These are phyloP conservation scores for Trichophyton benhamiae DNA, from an alignment of 2,329 filamentous ascomycete species.

Conservation along the genomic window DNA sequence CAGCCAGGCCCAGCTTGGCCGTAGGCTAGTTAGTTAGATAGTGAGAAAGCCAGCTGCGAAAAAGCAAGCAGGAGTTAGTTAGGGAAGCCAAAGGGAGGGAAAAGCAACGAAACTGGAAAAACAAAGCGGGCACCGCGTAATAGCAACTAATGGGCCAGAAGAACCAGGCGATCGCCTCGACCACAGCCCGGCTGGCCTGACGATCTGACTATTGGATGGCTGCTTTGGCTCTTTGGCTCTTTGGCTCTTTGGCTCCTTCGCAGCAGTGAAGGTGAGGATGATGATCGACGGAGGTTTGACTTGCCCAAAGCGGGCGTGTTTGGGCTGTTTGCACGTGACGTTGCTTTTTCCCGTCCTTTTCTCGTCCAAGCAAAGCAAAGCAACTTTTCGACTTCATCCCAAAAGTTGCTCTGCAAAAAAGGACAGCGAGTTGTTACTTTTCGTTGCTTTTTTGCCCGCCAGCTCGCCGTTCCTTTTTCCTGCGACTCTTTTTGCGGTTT, in stretches of 20 bases:
- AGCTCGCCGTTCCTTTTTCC: not conserved
- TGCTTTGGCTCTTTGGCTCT: too few species aligned
- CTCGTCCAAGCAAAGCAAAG: too few species aligned
- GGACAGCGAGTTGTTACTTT: not conserved
- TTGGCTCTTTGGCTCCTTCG: too few species aligned
- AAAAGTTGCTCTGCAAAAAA: not conserved
- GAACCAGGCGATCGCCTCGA: conserved; percentile 11
- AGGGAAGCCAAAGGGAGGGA: not conserved
- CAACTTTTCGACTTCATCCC: not conserved
- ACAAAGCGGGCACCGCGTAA: not conserved
- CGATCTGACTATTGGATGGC: conserved; percentile 10
- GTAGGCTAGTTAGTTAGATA: too few species aligned
- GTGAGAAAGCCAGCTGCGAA: too few species aligned
- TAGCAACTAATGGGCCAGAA: not conserved
- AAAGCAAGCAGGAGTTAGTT: too few species aligned
- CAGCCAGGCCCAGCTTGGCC: not conserved
- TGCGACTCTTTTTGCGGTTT: not conserved
- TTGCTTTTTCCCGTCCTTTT: not conserved
- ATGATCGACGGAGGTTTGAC: not conserved
- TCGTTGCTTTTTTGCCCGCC: conserved; percentile 1
- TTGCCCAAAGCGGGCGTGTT: conserved; percentile 5
- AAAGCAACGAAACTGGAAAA: not conserved
- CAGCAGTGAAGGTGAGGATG: too few species aligned
- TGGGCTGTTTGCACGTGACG: conserved; percentile 7
- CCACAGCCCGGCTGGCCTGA: not conserved